These are phyloP conservation scores for Kentomonas sorsogonicus DNA, from an alignment of 208 protist species.

Conservation along the genomic window DNA sequence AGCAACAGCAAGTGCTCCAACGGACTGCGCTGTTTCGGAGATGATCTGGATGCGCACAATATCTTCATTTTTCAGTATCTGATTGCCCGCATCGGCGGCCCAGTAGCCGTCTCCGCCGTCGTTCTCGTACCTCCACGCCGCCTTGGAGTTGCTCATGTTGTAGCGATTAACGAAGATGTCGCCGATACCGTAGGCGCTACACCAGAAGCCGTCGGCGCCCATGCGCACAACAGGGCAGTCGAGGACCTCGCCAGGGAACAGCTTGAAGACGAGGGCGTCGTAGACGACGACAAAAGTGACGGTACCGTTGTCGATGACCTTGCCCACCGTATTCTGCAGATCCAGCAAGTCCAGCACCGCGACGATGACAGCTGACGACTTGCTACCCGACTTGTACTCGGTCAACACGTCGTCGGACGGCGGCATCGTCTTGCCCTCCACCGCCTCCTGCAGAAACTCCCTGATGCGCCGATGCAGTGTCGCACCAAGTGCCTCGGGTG, in stretches of 20 bases:
- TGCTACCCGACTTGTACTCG: slow-evolving; percentile 29
- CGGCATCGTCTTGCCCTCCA: slow-evolving; percentile 71
- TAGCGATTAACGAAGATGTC: slow-evolving; percentile 69
- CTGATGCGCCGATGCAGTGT: slow-evolving; percentile 64
- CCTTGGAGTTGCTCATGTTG: slow-evolving; percentile 37
- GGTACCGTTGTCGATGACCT: slow-evolving; percentile 72
- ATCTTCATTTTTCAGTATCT: slow-evolving; percentile 55
- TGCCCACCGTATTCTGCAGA: slow-evolving; percentile 58
- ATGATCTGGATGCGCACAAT: slow-evolving; percentile 73
- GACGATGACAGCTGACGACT: slow-evolving; percentile 72
- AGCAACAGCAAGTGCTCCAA: slow-evolving; percentile 58
- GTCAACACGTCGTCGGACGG: slow-evolving; percentile 29
- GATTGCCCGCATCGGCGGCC: slow-evolving; percentile 61
- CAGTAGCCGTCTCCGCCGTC: slow-evolving; percentile 25
- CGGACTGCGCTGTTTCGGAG: slow-evolving; percentile 75
- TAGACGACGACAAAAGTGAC: slow-evolving; percentile 76
- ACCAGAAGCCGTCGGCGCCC: slow-evolving; percentile 69
- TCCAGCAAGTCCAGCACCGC: slow-evolving; percentile 78
- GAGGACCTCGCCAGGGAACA: slow-evolving; percentile 80
- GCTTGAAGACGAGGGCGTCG: slow-evolving; percentile 76
- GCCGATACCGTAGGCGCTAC: slow-evolving; percentile 65
- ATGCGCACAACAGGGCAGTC: slow-evolving; percentile 67
- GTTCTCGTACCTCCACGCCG: slow-evolving; percentile 9
- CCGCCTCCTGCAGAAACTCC: slow-evolving; percentile 55
- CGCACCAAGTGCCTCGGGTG: slow-evolving; percentile 51